These are phyloP conservation scores for Babesia sp. DNA, from an alignment of 169 alveolate genomes.

Conservation along the genomic window DNA sequence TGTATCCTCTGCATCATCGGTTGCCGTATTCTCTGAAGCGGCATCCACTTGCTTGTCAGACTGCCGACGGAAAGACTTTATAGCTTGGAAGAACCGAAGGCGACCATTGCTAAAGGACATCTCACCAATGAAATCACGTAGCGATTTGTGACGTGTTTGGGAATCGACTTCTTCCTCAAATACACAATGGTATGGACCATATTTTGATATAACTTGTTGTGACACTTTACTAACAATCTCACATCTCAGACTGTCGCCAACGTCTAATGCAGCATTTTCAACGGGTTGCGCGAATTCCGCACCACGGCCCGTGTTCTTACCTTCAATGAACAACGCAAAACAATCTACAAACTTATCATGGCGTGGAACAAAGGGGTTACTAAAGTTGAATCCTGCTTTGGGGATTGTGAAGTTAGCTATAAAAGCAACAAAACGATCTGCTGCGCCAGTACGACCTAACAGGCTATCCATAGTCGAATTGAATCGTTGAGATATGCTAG, in stretches of 20 bases:
- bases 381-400: constrained; percentile 21
- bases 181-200: constrained; percentile 64
- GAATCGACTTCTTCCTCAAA: constrained; percentile 46
- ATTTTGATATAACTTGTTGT: constrained; percentile 43
- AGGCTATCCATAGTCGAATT: constrained; percentile 46
- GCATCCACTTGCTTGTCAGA: not conserved
- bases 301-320: not conserved
- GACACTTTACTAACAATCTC: constrained; percentile 51
- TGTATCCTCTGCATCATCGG: not conserved
- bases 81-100: constrained; percentile 49
- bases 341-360: constrained; percentile 38
- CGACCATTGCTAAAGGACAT: constrained; percentile 47
- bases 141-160: not conserved
- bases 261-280: not conserved
- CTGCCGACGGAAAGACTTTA: constrained; percentile 15
- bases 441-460: constrained; percentile 18
- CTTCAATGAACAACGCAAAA: constrained; percentile 61
- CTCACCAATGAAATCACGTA: constrained; percentile 31
- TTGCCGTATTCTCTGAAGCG: not conserved
- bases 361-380: constrained; percentile 20
- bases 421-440: constrained; percentile 57
- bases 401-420: constrained; percentile 36
- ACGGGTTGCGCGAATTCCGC: constrained; percentile 4
- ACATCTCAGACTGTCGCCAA: constrained; percentile 43
- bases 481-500: constrained; percentile 22